Evolutionary conservation across 2,329 filamentous ascomycete species (phyloP), one percentile per base, ranked within the genome.

Genomic region (Verticillium nubilum): DNA sequence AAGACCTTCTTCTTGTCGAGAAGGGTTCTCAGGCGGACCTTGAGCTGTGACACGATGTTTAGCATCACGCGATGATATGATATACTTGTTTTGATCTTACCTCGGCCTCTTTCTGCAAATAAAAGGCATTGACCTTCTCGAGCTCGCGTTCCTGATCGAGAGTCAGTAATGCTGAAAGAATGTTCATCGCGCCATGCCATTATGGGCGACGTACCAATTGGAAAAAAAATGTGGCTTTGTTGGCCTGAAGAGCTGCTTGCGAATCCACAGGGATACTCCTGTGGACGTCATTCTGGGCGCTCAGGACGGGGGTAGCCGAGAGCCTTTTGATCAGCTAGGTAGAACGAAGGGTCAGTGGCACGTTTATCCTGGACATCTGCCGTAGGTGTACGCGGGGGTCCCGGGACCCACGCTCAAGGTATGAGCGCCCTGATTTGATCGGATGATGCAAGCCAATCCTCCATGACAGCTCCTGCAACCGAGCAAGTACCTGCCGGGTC

Each of bases 171-270:
- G 63, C 63, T 55, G 33, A 54, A 54, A 66, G 62, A 56, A 63
- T 60, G 29, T 65, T 59, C 63, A 63, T 61, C 4, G 25, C 57
- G 64, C 58, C 57, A 60, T 60, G 62, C 23, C 57, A 61, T 25
- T 58, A 55, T 53, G 58, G 55, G 58, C 56, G 55, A 66, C 86
- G 72, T 85, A 97, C 92, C 75, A 99, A 81, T 75, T 95, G 91
- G 74, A 98, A 98, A 83, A 99, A 99, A 78, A 99, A 99, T 12
- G 94, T 96, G 59, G 94, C 94, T 77, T 96, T 97, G 78, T 99
- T 99, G 60, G 94, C 95, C 75, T 97, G 93, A 56, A 98, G 81
- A 53, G 92, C 89, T 56, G 89, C 87, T 76, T 96, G 93, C n/a
- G 92, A 87, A 73, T 97, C 92, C 66, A 81, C 70, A 56, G 77